Evolutionary conservation across 108 stramenopile species (phyloP), one percentile per base, ranked within the genome.

Genomic region (Nitzschia sp.): DNA sequence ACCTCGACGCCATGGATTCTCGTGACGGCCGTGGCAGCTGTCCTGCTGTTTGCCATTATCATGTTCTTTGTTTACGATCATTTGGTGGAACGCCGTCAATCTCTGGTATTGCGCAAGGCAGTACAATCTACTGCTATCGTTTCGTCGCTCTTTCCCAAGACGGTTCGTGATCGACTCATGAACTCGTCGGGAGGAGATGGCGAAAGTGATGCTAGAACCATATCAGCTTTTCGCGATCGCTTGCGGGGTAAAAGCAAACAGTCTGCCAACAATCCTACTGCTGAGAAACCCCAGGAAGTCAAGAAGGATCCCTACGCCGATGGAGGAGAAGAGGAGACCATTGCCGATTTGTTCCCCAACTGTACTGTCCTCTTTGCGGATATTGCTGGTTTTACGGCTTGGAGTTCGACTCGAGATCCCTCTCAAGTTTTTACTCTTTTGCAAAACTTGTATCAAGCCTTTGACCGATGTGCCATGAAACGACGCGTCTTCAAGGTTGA

Each of bases 51-150:
- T 23, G 57, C 62, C 19, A 63, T 64, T 25, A 9, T 33, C 2
- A 49, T 75, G 30, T 82, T 82, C 66, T 28, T 77, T 23, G 45
- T 70, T 21, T 82, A 75, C 38, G 82, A 82, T 35, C 38, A 31
- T 26, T 35, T 71, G 1, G 68, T 78, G 35, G 55, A 68, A 45
- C 61, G 61, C 24, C 47, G 64, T 33, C 64, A 65, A 30, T 42
- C 64, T 24, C 9, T 65, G 47, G 64, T 65, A 15, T 25, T 68
- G 18, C 36, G 35, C 5, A 55, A 68, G 4, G 74, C 74, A 29
- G 11, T 67, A 1, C 30, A 54, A 24, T 54, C 49, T 9, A 60
- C 54, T 9, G 74, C 74, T 33, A 67, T 74, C 31, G 74, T 74
- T 3, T 59, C 64, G 23, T 74, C 74, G 30, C 49, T 74, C 3